Evolutionary conservation across 2,329 filamentous ascomycete genomes (phyloP).

Genomic region (Epichloe coenophiala): DNA sequence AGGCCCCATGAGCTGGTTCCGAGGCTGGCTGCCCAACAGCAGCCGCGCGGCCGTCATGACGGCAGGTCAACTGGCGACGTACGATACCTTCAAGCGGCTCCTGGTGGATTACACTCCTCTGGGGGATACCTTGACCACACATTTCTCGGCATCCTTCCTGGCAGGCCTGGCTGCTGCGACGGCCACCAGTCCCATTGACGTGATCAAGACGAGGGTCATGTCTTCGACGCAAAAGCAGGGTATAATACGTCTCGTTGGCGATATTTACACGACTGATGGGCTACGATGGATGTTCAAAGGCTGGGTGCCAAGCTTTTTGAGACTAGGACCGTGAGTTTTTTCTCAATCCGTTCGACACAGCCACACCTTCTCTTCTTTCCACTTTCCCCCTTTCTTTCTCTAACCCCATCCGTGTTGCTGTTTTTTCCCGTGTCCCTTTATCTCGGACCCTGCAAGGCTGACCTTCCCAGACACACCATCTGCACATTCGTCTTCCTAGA

Average conservation of each 20-base stretch:
- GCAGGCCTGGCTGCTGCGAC: slow-evolving; percentile 77
- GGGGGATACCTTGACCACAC: slow-evolving; percentile 56
- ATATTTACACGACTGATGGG: slow-evolving; percentile 59
- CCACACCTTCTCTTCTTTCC: not conserved
- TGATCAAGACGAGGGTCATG: slow-evolving; percentile 85
- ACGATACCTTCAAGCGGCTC: slow-evolving; percentile 66
- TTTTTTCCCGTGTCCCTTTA: not conserved
- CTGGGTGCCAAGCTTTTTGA: slow-evolving; percentile 68
- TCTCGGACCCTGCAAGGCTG: too few relatives aligned
- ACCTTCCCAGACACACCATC: slow-evolving; percentile 53
- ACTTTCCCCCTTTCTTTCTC: not conserved
- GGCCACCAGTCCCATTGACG: slow-evolving; percentile 72
- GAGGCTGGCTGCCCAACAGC: slow-evolving; percentile 74
- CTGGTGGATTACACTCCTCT: slow-evolving; percentile 54
- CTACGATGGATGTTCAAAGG: slow-evolving; percentile 78
- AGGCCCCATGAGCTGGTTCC: slow-evolving; percentile 62
- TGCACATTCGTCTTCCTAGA: slow-evolving; percentile 79
- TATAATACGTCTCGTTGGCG: slow-evolving; percentile 45
- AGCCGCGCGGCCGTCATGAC: slow-evolving; percentile 80
- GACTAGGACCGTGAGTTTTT: slow-evolving; percentile 44
- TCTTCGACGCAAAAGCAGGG: slow-evolving; percentile 40
- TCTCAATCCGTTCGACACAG: not conserved
- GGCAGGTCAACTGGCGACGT: slow-evolving; percentile 68
- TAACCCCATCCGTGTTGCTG: too few relatives aligned
- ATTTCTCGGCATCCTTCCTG: slow-evolving; percentile 65